phyloP scores from a whole-genome alignment of 1,139 yeast species.

The Meyerozyma guilliermondii region DNA sequence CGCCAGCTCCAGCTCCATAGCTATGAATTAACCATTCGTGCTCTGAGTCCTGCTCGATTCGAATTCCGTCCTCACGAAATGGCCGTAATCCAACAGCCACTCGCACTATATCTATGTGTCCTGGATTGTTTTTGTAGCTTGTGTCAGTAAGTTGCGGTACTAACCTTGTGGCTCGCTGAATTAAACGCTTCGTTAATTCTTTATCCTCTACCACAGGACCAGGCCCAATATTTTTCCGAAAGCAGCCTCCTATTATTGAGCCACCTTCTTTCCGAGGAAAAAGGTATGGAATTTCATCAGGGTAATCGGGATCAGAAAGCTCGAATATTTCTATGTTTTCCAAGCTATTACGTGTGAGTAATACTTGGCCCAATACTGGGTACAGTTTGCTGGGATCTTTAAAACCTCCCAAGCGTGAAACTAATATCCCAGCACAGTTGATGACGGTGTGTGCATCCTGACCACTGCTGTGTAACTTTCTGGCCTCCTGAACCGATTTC shows the following conservation, averaged over 20 bases:
- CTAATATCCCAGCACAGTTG: constrained; percentile 42
- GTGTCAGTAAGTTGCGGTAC: constrained; percentile 40
- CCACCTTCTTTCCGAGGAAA: constrained; percentile 56
- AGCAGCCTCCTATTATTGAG: constrained; percentile 48
- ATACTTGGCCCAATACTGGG: background rate
- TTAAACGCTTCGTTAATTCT: constrained; percentile 32
- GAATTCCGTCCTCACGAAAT: constrained; percentile 38
- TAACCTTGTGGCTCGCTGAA: constrained; percentile 34
- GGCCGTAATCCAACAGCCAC: constrained; percentile 49
- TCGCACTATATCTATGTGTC: constrained; percentile 24
- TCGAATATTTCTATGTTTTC: background rate
- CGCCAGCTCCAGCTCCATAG: constrained; percentile 46
- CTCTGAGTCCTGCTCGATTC: constrained; percentile 35
- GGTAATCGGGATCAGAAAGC: constrained; percentile 10
- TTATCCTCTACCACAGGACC: constrained; percentile 22
- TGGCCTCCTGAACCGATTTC: constrained; percentile 9
- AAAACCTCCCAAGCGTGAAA: constrained; percentile 26
- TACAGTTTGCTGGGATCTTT: constrained; percentile 20
- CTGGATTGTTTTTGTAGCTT: constrained; percentile 23
- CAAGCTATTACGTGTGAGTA: background rate
- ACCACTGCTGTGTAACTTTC: constrained; percentile 13
- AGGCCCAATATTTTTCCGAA: constrained; percentile 19
- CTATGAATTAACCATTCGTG: constrained; percentile 39
- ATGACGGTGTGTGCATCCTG: constrained; percentile 33
- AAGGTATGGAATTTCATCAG: constrained; percentile 38